Base-by-base conservation (phyloP, 1,284 basidiomycete species). In the Pseudozyma sp. region DNA sequence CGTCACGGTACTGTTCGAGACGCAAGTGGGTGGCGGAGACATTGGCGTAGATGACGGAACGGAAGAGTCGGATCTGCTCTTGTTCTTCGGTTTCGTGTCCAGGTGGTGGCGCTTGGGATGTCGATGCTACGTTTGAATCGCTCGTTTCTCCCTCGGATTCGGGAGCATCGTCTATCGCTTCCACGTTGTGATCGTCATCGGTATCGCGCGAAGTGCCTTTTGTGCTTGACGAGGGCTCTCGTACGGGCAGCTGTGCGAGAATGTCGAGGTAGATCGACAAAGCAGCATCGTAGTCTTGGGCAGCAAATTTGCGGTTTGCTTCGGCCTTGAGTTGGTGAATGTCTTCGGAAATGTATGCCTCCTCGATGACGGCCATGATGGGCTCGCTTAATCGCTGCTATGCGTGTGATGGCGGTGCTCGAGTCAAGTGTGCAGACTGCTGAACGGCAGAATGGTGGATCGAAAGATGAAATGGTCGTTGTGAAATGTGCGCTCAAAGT, bases 21-120 rank as follows among this genome's bases (percentile, higher is more conserved):
- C 92, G 92, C 3, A 92, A 87, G 80, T 90, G 87, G 77, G 91
- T 93, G 57, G 93, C 93, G 1, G 89, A 92, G 39, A 94, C 90
- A 77, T 94, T 94, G 39, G 91, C 90, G 77, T 92, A 88, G 63
- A 94, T 58, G 42, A 70, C 59, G 7, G 73, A 67, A 5, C 77
- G 63, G 35, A 78, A 60, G 34, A 50, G 43, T 16, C 63, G 61
- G 16, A 70, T 49, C 47, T 75, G 54, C 31, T 63, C 48, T 37
- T 68, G 42, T 51, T 69, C 66, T 50, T 70, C 59, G n/a, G 60
- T 63, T 33, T 73, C 68, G 0, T 56, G 17, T n/a, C 46, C 54
- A 0, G 5, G 6, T 24, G 34, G 3, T 19, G 29, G 29, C 16
- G 52, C 17, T 9, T 30, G 19, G 4, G 48, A 31, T 33, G n/a